Base-by-base conservation (phyloP, 192 early-diverging fungal species). In the Entomortierella beljakovae region DNA sequence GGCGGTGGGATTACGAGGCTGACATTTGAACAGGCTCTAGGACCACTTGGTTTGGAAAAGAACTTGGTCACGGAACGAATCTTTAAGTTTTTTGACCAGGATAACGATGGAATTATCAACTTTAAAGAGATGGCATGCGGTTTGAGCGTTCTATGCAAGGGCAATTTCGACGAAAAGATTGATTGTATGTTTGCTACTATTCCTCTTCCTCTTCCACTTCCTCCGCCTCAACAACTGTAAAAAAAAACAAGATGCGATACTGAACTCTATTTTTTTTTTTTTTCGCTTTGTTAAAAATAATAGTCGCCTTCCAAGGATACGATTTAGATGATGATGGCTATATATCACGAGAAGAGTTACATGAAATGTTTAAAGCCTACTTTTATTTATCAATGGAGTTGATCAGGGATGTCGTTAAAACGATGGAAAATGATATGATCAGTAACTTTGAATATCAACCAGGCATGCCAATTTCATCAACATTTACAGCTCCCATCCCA, bases 361-460 rank as follows among this genome's bases (percentile, higher is more conserved):
- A 92, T 43, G 81, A 83, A 25, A 96, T 98, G 88, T 94, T 98
- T 79, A 96, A 96, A 74, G 92, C 97, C 8, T 98, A 97, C 64
- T 93, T 96, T 53, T 90, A 95, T 68, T 83, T 96, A 0, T 94
- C 92, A 3, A 95, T 94, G 89, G 93, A 95, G 60, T 85, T 97
- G 26, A 94, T 98, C 5, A 85, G 92, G 10, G 95, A 93, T 70
- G 92, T 95, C 63, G 95, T 97, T 8, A 94, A 92, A 51, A 88
- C 92, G 0, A 92, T 95, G 83, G 96, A 98, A 61, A 92, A 93
- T 53, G 94, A 92, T 35, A 88, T 98, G 80, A 91, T 97, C 85
- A 90, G 94, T 70, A 81, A 88, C 1, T 94, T 92, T 75, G 91
- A 95, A 60, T 92, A 94, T 52, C 89, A 91, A 28, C 89, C 92